Base-by-base conservation (phyloP, 176 grass and related monocot genomes). In the Rhynchospora tenuis region DNA sequence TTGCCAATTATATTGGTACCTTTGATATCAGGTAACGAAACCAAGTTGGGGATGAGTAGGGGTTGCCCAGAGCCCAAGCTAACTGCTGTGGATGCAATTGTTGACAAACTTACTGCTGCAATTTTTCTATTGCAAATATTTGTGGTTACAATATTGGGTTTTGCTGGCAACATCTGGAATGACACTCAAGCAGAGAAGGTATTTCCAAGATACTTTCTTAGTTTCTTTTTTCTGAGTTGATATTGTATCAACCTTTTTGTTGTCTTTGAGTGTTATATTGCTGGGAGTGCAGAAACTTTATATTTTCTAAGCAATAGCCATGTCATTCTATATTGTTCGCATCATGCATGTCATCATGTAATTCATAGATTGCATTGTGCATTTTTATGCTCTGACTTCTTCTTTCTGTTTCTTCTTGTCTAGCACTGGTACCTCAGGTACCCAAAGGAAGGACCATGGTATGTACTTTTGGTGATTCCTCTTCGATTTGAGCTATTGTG, bases 341-440 rank as follows among this genome's bases (percentile, higher is more conserved):
- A 17, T 54, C 12, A 28, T 28, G 23, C 46, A 29, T 73, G n/a
- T 52, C 47, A 28, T 52, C 22, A 75, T 75, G 72, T 75, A 54
- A 26, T 54, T 75, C 23, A 54, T 64, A 81, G 43, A 55, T 52
- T 81, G 55, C 20, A 64, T 74, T 50, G 54, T 64, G 70, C 20
- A 62, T 74, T 84, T 84, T 19, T 88, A 61, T 28, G 69, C 29
- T 84, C 47, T 91, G 72, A 72, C 72, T 58, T 77, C 51, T 80
- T 83, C 79, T 77, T 24, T 33, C 59, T 60, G 4, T 75, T 75
- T 62, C 31, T 75, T 17, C 61, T 76, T 83, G 16, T 81, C 73
- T 83, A 98, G 95, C 92, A 89, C 89, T 98, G 95, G 95, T 98
- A 98, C 85, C 86, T 92, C 29, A 84, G 88, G 87, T 94, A 98